Base-by-base conservation (phyloP, 2,329 filamentous ascomycete species). In the Aureobasidium vineae region DNA sequence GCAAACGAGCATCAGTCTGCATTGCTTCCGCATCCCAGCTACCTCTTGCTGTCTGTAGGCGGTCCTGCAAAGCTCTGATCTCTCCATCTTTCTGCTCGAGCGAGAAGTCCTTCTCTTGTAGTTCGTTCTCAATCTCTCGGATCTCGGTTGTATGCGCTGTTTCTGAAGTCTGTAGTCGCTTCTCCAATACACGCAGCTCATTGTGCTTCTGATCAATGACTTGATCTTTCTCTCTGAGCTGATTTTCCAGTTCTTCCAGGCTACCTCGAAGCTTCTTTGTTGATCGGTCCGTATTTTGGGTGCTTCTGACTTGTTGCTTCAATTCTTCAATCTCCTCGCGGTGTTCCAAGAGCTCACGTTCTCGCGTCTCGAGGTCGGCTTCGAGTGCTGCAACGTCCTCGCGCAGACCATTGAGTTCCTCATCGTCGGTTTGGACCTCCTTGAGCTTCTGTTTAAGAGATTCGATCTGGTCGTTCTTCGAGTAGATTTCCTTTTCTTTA, bases 41-140 rank as follows among this genome's bases (percentile, higher is more conserved):
- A 1, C 75, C 76, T 56, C 76, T 75, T 2, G 75, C 76, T 36
- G 75, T 77, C 67, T 74, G 71, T 5, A 78, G 68, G 40, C 75
- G 72, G 59, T 78, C 75, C 54, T 76, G 73, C 16, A 77, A 67
- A 26, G 75, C 75, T 38, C 67, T 65, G 31, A 78, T 76, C 69
- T 78, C 76, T 33, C 74, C 75, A 40, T 77, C 73, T 65, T 76
- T 77, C 70, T 77, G 73, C 11, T 74, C 75, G 1, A 77, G 67
- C 56, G 76, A 72, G 19, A 74, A 71, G 63, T 76, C 73, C 28
- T 90, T 87, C 70, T 92, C 89, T 59, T 87, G 87, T 2, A 95
- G 77, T 69, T 88, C 75, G 45, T 75, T 71, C 10, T 75, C 73
- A 19, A 73, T 73, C 23, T 74, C 69, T 15, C 73, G 73, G 5